A percentile compares a stretch with the other conserved stretches of the same genome.
Conservation (phyloP, 73 alveolate genomes). For the Symbiodinium natans region DNA sequence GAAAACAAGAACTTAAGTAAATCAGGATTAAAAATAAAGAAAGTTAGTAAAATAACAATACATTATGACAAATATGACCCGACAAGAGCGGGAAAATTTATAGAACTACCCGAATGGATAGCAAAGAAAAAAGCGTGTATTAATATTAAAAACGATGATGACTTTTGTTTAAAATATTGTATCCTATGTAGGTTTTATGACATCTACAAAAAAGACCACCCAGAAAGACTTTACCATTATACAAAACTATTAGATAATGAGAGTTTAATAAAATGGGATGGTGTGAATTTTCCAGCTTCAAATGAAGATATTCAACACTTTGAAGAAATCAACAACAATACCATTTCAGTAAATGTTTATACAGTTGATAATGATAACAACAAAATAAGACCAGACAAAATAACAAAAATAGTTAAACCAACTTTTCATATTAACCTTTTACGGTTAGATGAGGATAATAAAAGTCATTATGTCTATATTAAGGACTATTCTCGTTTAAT, state of each 20-base stretch:
- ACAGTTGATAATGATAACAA: not conserved
- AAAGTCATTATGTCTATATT: not conserved
- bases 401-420: not conserved
- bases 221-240: not conserved
- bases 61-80: not conserved
- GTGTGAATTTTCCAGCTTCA: constrained; percentile 2
- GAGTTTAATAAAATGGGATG: not conserved
- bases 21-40: not conserved
- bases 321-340: constrained; percentile 15
- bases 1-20: not conserved
- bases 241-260: not conserved
- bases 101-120: not conserved
- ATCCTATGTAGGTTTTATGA: constrained; percentile 6
- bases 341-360: not conserved
- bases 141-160: too few relatives aligned
- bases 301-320: not conserved
- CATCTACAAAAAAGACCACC: constrained; percentile 4
- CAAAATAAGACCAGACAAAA: not conserved
- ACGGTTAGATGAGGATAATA: not conserved
- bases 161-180: too few relatives aligned
- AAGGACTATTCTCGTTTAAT: not conserved
- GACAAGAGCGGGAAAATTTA: not conserved
- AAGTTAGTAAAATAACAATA: not conserved
- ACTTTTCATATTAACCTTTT: not conserved
- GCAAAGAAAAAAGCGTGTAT: too few relatives aligned